Percentiles rank a stretch among this genome's conserved stretches.
Conservation (phyloP, 1,139 yeast species). For the Torulaspora pretoriensis region DNA sequence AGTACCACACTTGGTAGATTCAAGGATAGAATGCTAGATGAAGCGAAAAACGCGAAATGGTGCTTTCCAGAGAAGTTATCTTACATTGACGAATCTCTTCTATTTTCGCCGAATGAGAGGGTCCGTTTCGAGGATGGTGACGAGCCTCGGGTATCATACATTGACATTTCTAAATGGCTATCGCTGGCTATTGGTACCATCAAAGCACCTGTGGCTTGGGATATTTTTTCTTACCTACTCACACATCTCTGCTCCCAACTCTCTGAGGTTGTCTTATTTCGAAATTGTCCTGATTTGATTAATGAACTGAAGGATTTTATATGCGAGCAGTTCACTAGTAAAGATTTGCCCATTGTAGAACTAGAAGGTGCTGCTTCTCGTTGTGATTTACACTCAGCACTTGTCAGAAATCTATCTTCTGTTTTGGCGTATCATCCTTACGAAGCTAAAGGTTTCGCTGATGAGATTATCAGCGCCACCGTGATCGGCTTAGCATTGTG, state of each 20-base stretch:
- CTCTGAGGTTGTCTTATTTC: constrained; percentile 56
- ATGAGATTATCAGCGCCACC: constrained; percentile 61
- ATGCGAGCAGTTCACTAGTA: constrained; percentile 58
- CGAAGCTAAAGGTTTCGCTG: constrained; percentile 62
- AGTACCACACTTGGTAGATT: constrained; percentile 57
- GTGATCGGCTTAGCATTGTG: constrained; percentile 65
- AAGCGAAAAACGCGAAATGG: constrained; percentile 43
- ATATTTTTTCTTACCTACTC: constrained; percentile 60
- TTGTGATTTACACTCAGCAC: constrained; percentile 63
- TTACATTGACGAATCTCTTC: constrained; percentile 45
- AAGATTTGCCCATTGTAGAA: constrained; percentile 44
- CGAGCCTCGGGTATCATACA: constrained; percentile 8
- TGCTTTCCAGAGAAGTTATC: constrained; percentile 53
- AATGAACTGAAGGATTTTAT: constrained; percentile 46
- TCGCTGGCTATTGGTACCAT: constrained; percentile 48
- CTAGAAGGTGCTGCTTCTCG: constrained; percentile 48
- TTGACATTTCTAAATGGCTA: constrained; percentile 54
- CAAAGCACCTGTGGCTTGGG: constrained; percentile 63
- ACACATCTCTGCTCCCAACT: constrained; percentile 72
- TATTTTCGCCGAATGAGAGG: constrained; percentile 28
- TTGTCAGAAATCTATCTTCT: constrained; percentile 62
- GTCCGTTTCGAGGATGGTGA: constrained; percentile 13
- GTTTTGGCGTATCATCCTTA: constrained; percentile 60
- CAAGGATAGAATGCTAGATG: constrained; percentile 31
- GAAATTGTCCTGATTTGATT: constrained; percentile 44